Conservation (phyloP, 208 protist genomes). For the Entamoeba invadens region DNA sequence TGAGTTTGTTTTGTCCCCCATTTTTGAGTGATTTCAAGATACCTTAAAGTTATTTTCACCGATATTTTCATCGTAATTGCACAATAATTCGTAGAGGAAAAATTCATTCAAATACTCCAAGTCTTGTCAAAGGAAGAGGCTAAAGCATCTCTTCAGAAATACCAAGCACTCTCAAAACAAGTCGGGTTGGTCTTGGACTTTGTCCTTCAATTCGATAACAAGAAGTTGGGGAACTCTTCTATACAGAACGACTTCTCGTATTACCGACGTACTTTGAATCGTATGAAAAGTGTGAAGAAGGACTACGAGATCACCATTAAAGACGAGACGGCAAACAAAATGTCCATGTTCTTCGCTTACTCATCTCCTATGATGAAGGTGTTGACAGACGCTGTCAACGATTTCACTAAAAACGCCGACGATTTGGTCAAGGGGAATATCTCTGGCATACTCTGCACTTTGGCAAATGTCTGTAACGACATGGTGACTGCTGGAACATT, state of each 20-base stretch:
- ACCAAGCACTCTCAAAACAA: conserved; percentile 54
- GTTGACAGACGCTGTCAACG: conserved; percentile 37
- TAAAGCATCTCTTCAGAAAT: conserved; percentile 32
- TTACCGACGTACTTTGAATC: conserved; percentile 51
- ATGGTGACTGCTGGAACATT: conserved; percentile 47
- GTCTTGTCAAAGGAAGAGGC: conserved; percentile 45
- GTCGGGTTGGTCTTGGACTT: conserved; percentile 53
- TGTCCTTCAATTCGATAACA: conserved; percentile 49
- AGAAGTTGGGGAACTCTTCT: conserved; percentile 51
- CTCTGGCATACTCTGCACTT: conserved; percentile 39
- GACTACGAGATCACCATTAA: conserved; percentile 36
- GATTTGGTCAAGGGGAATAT: conserved; percentile 41
- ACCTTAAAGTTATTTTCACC: too few species aligned
- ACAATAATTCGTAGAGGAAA: conserved; percentile 11
- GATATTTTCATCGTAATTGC: too few species aligned
- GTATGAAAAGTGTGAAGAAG: conserved; percentile 50
- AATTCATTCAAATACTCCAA: conserved; percentile 44
- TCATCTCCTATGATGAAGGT: conserved; percentile 55
- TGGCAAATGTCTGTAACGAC: conserved; percentile 48
- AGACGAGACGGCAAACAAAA: conserved; percentile 51
- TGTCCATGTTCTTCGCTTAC: conserved; percentile 58
- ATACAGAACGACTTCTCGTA: conserved; percentile 59
- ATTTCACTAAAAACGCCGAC: conserved; percentile 38
- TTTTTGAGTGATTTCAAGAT: too few species aligned
- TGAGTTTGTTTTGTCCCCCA: conserved; percentile 20